phyloP scores from a whole-genome alignment of 805 yeast genomes.

The Debaryomyces prosopidis region DNA sequence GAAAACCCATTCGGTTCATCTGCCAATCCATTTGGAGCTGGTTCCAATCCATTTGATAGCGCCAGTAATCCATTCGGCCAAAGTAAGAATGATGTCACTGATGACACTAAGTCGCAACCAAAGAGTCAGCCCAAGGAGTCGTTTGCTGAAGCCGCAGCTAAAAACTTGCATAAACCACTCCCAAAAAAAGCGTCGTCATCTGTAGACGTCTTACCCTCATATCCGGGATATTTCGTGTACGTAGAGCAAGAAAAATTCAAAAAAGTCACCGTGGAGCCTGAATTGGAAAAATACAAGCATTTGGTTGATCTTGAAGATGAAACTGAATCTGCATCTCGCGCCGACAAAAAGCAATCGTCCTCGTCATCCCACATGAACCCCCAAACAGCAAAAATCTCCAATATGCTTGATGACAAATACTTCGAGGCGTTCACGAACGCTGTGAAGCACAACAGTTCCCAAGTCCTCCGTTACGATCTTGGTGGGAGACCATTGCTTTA shows the following conservation, averaged over 20 bases:
- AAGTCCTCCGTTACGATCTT: conserved; percentile 81
- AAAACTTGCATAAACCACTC: conserved; percentile 1
- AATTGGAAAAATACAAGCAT: conserved; percentile 43
- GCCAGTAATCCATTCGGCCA: conserved; percentile 32
- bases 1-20: conserved; percentile 33
- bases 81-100: conserved; percentile 5
- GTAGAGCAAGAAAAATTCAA: conserved; percentile 72
- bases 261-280: conserved; percentile 54
- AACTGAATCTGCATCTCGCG: conserved; percentile 27
- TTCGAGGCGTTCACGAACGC: conserved; percentile 78
- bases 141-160: conserved; percentile 23
- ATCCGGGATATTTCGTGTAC: conserved; percentile 66
- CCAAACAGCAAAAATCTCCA: conserved; percentile 23
- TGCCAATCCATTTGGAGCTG: conserved; percentile 20
- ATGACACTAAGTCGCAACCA: conserved; percentile 1
- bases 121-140: conserved; percentile 14
- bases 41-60: conserved; percentile 16
- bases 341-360: conserved; percentile 2
- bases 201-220: conserved; percentile 41
- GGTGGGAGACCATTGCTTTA: conserved; percentile 79
- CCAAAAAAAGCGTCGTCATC: not conserved
- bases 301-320: conserved; percentile 54
- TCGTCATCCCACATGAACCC: conserved; percentile 15
- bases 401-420: conserved; percentile 65
- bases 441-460: conserved; percentile 80